These are phyloP conservation scores for Allantophomopsis lycopodina DNA, from an alignment of 2,329 filamentous ascomycete genomes.

Conservation along the genomic window DNA sequence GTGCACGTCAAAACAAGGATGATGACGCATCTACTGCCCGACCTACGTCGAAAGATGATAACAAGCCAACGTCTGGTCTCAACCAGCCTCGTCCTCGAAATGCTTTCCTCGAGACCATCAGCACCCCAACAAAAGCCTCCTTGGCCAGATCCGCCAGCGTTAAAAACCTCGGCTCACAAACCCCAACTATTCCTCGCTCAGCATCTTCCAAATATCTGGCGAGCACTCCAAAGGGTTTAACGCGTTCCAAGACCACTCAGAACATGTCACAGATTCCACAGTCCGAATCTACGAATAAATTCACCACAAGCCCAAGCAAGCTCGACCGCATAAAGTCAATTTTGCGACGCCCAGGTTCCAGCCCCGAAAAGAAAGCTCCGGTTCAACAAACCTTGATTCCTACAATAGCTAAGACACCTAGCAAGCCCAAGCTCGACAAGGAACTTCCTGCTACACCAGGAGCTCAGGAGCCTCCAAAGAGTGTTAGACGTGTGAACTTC, in stretches of 20 bases:
- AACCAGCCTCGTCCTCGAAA: slow-evolving; percentile 35
- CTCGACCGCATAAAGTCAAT: slow-evolving; percentile 43
- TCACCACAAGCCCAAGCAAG: slow-evolving; percentile 11
- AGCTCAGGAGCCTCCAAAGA: slow-evolving; percentile 32
- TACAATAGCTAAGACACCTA: slow-evolving; percentile 20
- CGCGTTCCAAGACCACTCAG: slow-evolving; percentile 38
- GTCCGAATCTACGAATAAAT: slow-evolving; percentile 8
- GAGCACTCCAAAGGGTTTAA: slow-evolving; percentile 31
- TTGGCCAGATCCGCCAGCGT: slow-evolving; percentile 43
- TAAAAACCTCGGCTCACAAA: slow-evolving; percentile 35
- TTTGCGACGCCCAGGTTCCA: slow-evolving; percentile 24
- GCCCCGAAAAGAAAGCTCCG: slow-evolving; percentile 8
- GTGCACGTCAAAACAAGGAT: slow-evolving; percentile 49
- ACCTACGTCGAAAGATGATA: slow-evolving; percentile 36
- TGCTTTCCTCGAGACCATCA: slow-evolving; percentile 37
- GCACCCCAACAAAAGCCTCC: slow-evolving; percentile 70
- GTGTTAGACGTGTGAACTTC: slow-evolving; percentile 66
- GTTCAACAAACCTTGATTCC: slow-evolving; percentile 9
- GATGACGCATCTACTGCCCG: slow-evolving; percentile 59
- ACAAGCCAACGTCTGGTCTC: slow-evolving; percentile 23
- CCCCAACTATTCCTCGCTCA: slow-evolving; percentile 34
- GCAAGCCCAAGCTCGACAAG: slow-evolving; percentile 38
- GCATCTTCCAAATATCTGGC: slow-evolving; percentile 32
- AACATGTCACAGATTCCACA: slow-evolving; percentile 21
- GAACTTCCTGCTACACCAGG: slow-evolving; percentile 42